phyloP scores from a whole-genome alignment of 176 grass and related monocot species.

The Ampelocalamus luodianensis region DNA sequence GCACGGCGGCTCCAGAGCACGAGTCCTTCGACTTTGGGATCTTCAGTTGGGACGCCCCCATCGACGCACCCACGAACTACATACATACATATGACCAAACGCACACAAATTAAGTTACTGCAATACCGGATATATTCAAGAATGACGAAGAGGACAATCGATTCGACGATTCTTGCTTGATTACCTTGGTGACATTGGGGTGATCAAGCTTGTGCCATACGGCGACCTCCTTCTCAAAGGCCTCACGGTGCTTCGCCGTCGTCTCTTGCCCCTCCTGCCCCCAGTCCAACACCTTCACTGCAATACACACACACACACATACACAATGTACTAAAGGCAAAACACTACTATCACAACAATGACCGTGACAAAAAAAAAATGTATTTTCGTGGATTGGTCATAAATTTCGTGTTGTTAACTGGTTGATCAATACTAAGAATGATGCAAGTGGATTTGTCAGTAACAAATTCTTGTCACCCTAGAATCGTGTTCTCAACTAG shows the following conservation, averaged over 20 bases:
- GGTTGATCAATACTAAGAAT: neutral
- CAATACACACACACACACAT: conserved; percentile 35
- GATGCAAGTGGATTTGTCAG: neutral
- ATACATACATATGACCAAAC: neutral
- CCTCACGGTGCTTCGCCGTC: conserved; percentile 59
- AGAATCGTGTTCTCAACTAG: neutral
- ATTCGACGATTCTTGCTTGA: neutral
- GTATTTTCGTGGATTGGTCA: neutral
- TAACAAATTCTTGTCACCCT: neutral
- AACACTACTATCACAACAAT: neutral
- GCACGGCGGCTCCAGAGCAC: neutral
- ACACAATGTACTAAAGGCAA: too few species aligned
- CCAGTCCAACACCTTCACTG: conserved; percentile 92
- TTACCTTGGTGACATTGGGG: conserved; percentile 85
- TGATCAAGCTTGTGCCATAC: conserved; percentile 87
- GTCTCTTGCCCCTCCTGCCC: conserved; percentile 57
- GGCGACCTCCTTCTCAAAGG: conserved; percentile 79
- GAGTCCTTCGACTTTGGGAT: conserved; percentile 50
- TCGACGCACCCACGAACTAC: conserved; percentile 89
- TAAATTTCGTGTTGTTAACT: neutral
- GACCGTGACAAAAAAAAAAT: neutral
- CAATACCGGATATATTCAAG: neutral
- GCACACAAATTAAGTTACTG: too few species aligned
- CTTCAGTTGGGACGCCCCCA: conserved; percentile 74
- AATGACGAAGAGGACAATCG: neutral